Evolutionary conservation across 768 basidiomycete genomes (phyloP).

Genomic region (Pisolithus marmoratus): DNA sequence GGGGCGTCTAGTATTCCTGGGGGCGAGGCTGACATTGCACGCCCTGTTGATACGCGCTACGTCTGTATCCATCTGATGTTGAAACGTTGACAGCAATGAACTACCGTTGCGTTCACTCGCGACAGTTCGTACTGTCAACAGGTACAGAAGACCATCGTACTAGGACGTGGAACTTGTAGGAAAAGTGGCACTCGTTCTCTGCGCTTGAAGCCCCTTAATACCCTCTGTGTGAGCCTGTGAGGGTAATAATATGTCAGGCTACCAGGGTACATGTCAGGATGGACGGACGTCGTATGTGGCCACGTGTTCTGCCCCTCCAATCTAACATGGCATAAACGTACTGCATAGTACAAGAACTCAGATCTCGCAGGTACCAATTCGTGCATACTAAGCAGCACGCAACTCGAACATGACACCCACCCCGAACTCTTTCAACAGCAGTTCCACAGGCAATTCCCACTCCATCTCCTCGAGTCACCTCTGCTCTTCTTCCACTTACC

Average conservation of each 20-base stretch:
- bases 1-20: conserved; percentile 43
- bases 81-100: too few species aligned
- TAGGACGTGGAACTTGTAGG: too few species aligned
- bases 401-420: conserved; percentile 76
- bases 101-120: background rate
- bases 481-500: conserved; percentile 72
- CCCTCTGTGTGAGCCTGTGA: conserved; percentile 74
- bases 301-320: conserved; percentile 1
- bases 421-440: conserved; percentile 66
- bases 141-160: conserved; percentile 85
- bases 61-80: conserved; percentile 35
- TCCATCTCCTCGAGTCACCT: conserved; percentile 58
- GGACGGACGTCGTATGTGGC: conserved; percentile 62
- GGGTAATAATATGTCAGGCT: conserved; percentile 74
- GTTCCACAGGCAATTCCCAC: conserved; percentile 37
- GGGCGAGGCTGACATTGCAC: conserved; percentile 74
- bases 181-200: conserved; percentile 79
- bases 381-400: conserved; percentile 80
- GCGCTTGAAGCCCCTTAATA: conserved; percentile 50
- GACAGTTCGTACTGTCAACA: conserved; percentile 59
- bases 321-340: conserved; percentile 54
- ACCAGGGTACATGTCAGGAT: conserved; percentile 62
- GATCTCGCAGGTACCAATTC: conserved; percentile 78
- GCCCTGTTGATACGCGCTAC: conserved; percentile 77
- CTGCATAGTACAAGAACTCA: conserved; percentile 76